Percentiles rank a stretch among this genome's conserved stretches.
Evolutionary conservation across 345 rosid species (phyloP).

Genomic region (Lagerstroemia speciosa): DNA sequence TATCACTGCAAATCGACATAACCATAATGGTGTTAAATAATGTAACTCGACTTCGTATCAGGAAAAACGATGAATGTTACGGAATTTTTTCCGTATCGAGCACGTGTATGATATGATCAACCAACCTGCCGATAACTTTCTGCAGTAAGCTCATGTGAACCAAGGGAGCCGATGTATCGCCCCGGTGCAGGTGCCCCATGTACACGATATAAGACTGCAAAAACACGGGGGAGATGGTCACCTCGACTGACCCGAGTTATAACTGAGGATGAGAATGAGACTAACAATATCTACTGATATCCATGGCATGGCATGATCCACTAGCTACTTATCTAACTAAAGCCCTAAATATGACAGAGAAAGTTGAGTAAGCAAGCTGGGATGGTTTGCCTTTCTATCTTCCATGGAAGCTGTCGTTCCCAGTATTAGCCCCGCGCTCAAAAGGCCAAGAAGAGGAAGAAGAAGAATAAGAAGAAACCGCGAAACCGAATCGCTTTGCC

Average conservation of each 20-base stretch:
- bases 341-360: too few species aligned
- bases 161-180: neutral
- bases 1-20: neutral
- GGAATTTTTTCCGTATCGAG: too few species aligned
- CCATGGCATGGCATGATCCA: too few species aligned
- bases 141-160: neutral
- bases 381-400: neutral
- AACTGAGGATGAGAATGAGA: neutral
- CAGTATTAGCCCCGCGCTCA: neutral
- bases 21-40: neutral
- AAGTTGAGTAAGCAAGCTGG: too few species aligned
- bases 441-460: neutral
- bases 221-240: neutral
- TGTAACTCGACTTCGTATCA: too few species aligned
- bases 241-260: neutral
- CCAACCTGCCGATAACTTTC: neutral
- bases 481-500: neutral
- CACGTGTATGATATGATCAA: too few species aligned
- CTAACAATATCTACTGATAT: too few species aligned
- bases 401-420: neutral
- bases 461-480: neutral
- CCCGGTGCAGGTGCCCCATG: neutral
- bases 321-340: too few species aligned
- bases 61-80: too few species aligned
- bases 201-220: conserved; percentile 1